A percentile compares a stretch with the other conserved stretches of the same genome.
phyloP scores from a whole-genome alignment of 768 basidiomycete genomes.

The Phanerochaete sordida region DNA sequence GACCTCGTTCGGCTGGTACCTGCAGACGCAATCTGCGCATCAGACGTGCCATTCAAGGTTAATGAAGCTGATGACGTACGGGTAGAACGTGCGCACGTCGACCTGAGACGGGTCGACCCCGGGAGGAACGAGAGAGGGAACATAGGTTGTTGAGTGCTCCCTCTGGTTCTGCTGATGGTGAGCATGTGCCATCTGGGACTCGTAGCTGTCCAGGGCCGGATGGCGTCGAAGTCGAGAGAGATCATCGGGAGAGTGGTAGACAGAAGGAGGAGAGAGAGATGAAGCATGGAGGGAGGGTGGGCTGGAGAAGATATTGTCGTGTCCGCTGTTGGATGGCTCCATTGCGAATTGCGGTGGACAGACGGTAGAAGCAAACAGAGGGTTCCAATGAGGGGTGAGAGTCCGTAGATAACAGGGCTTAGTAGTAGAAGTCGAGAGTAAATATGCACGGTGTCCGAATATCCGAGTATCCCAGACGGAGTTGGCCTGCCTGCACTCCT shows the following conservation, averaged over 20 bases:
- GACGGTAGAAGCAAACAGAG: background rate
- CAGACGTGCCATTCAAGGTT: background rate
- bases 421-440: background rate
- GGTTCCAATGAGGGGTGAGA: background rate
- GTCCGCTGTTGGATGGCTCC: background rate
- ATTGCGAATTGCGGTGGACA: background rate
- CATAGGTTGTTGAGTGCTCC: constrained; percentile 28
- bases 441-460: constrained; percentile 1
- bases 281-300: background rate
- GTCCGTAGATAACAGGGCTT: background rate
- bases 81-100: constrained; percentile 82
- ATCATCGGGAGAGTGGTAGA: background rate
- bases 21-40: background rate
- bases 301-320: background rate
- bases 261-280: background rate
- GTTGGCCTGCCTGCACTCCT: constrained; percentile 5
- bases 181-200: background rate
- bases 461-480: constrained; percentile 5
- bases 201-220: background rate
- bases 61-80: constrained; percentile 48
- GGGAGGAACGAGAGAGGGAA: constrained; percentile 45
- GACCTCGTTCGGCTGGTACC: constrained; percentile 71
- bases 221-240: background rate
- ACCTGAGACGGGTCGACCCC: constrained; percentile 64
- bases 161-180: background rate